These are phyloP conservation scores for Rhizophora mangle DNA, from an alignment of 345 rosid species.

Conservation along the genomic window DNA sequence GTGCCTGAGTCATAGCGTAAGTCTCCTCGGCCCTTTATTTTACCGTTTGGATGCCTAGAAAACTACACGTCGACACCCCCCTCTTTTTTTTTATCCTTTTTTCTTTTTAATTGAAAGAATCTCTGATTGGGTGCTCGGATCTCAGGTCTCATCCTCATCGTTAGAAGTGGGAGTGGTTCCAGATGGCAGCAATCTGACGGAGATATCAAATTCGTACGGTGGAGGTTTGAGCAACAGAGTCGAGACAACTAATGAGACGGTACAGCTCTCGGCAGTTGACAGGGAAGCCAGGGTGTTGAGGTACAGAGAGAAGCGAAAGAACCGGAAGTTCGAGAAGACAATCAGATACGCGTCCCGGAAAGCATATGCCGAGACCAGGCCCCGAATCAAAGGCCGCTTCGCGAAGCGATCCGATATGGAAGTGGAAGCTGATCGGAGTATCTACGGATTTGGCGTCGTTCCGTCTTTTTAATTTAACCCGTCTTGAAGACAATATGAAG, in stretches of 20 bases:
- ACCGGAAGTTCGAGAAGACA: slow-evolving; percentile 92
- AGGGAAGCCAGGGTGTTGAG: slow-evolving; percentile 91
- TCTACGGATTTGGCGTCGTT: slow-evolving; percentile 68
- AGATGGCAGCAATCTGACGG: slow-evolving; percentile 61
- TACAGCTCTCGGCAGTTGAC: slow-evolving; percentile 67
- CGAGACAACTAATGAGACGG: slow-evolving; percentile 48
- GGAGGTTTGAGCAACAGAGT: slow-evolving; percentile 28
- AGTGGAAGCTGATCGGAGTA: slow-evolving; percentile 37
- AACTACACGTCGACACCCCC: too few species aligned
- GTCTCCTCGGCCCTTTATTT: slow-evolving; percentile 1
- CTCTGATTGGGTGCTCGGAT: not conserved
- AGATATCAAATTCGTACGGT: slow-evolving; percentile 54
- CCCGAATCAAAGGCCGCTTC: slow-evolving; percentile 87
- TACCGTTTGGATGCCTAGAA: too few species aligned
- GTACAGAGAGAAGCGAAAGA: slow-evolving; percentile 99
- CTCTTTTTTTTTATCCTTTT: too few species aligned
- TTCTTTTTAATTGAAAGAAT: not conserved
- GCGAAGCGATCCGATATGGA: slow-evolving; percentile 60
- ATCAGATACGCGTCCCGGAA: slow-evolving; percentile 87
- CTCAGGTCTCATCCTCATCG: slow-evolving; percentile 85
- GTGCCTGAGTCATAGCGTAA: slow-evolving; percentile 71
- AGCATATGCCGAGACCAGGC: slow-evolving; percentile 92
- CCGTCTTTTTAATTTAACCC: slow-evolving; percentile 50
- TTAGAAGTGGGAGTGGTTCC: slow-evolving; percentile 92
- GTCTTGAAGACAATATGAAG: too few species aligned